A percentile compares a stretch with the other conserved stretches of the same genome.
These are phyloP conservation scores for Lolium perenne DNA, from an alignment of 176 grass and related monocot species.

Conservation along the genomic window DNA sequence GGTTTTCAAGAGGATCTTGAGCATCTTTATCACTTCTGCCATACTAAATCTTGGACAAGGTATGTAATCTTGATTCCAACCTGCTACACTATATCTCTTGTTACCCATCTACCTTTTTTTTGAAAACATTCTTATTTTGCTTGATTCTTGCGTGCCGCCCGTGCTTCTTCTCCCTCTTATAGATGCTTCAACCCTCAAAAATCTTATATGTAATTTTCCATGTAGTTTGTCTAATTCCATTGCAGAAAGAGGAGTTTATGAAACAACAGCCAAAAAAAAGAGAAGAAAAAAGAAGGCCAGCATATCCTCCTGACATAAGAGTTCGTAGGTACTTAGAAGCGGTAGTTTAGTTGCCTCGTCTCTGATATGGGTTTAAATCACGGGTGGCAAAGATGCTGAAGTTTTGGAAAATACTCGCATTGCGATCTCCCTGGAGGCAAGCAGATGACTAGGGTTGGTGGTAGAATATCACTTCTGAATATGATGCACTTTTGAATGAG, in stretches of 20 bases:
- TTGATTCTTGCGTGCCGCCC: not conserved
- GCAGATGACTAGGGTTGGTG: not conserved
- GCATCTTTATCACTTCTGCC: constrained; percentile 94
- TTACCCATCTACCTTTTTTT: not conserved
- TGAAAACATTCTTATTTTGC: not conserved
- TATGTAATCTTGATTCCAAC: constrained; percentile 44
- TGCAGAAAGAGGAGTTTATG: not conserved
- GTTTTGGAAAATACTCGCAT: not conserved
- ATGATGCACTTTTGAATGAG: not conserved
- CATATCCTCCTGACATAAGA: not conserved
- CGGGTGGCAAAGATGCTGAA: not conserved
- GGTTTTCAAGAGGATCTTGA: constrained; percentile 75
- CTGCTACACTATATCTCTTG: constrained; percentile 8
- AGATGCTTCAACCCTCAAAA: not conserved
- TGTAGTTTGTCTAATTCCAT: constrained; percentile 12
- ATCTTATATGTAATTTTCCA: not conserved
- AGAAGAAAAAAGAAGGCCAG: not conserved
- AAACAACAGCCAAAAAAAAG: not conserved
- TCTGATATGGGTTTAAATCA: constrained; percentile 2
- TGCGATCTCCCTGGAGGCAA: not conserved
- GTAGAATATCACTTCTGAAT: constrained; percentile 12
- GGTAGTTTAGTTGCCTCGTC: not conserved
- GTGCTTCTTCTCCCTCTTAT: constrained; percentile 17
- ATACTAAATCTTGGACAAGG: constrained; percentile 89
- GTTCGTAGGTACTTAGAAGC: not conserved